Evolutionary conservation across 1,284 basidiomycete genomes (phyloP), one percentile per base, ranked within the genome.

Genomic region (Rhodotorula mucilaginosa): DNA sequence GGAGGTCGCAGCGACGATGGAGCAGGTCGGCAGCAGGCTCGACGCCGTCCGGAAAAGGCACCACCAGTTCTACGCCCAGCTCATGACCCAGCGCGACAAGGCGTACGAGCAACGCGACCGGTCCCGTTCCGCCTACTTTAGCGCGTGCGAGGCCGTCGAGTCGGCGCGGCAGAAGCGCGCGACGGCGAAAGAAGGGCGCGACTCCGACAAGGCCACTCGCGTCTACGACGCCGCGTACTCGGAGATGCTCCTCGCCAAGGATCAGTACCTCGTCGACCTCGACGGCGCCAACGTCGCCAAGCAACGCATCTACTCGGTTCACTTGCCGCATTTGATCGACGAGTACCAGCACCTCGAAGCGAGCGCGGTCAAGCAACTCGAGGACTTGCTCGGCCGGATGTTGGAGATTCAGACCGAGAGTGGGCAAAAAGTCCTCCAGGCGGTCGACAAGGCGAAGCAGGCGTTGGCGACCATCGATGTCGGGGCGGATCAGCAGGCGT

Each of bases 11-110:
- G 13, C 29, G 1, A 21, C 39, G 26, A 21, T 68, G 59, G 58
- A 61, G 31, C 16, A 54, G 18, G 64, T 64, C 7, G 75, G 70
- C 3, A 31, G 5, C 0, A 57, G 65, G 54, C 44, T 76, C 29
- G 75, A 70, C 26, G 56, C 34, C 10, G 70, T 74, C 1, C n/a
- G 67, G 34, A 76, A 76, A 59, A 72, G 70, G 74, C 75, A 76
- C 58, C 68, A 71, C 54, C 19, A 64, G 5, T 69, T 70, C 58
- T 70, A 67, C 56, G 54, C 31, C 15, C 51, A 63, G 21, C 65
- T 76, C 7, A 63, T 76, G 23, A 29, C 70, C 10, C 69, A 71
- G 51, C 65, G 75, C 21, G 73, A 76, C 64, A 29, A 58, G 6
- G 61, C 69, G 21, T 65, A 72, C 57, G 56, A 59, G 2, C 23